phyloP scores from a whole-genome alignment of 345 rosid genomes.

The Dipteronia sinensis region DNA sequence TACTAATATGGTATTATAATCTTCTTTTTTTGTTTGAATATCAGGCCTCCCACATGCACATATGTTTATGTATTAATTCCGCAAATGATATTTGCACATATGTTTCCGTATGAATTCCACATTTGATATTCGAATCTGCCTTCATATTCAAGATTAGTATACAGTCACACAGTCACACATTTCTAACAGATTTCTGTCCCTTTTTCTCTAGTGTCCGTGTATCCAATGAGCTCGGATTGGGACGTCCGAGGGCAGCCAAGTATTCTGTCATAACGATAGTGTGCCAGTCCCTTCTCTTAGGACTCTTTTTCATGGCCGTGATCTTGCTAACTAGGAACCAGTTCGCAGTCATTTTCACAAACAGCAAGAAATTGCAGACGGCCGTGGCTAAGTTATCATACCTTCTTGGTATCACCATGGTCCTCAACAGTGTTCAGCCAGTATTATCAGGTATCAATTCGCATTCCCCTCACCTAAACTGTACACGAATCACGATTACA shows the following conservation, averaged over 20 bases:
- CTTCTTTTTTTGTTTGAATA: too few species aligned
- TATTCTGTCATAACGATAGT: conserved; percentile 64
- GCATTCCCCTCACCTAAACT: not conserved
- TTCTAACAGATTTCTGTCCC: not conserved
- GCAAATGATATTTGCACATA: too few species aligned
- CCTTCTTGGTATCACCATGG: conserved; percentile 77
- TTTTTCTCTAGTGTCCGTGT: conserved; percentile 61
- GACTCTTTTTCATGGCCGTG: conserved; percentile 59
- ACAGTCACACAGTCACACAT: too few species aligned
- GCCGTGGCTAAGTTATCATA: conserved; percentile 63
- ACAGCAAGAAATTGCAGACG: conserved; percentile 45
- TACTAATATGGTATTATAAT: too few species aligned
- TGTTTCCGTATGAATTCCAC: too few species aligned
- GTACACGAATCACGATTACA: not conserved
- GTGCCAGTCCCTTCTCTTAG: conserved; percentile 58
- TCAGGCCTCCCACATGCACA: too few species aligned
- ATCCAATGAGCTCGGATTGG: conserved; percentile 78
- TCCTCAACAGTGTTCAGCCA: conserved; percentile 84
- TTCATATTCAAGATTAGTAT: too few species aligned
- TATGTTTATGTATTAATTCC: too few species aligned
- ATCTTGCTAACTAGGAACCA: conserved; percentile 53
- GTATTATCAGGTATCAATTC: conserved; percentile 66
- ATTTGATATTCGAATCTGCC: too few species aligned
- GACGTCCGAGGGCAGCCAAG: conserved; percentile 76
- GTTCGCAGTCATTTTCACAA: conserved; percentile 65